Percentiles rank a stretch among this genome's conserved stretches.
Conservation (phyloP, 805 yeast species). For the Lipomyces yamadae region DNA sequence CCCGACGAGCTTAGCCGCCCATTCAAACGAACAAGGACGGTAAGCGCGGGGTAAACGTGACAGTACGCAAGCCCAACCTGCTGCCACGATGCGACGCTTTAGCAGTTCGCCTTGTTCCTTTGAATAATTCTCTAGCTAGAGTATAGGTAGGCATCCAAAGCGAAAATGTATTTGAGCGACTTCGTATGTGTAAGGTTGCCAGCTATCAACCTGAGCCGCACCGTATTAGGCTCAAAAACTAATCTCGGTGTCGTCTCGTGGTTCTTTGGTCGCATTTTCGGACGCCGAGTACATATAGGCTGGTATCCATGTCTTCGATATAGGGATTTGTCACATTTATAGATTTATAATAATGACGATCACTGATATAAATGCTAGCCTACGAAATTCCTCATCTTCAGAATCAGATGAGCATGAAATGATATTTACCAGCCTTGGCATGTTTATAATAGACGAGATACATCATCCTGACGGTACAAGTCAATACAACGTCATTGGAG, state of each 20-base stretch:
- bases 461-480: slow-evolving; percentile 53
- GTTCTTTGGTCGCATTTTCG: no score
- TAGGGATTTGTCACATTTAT: not conserved
- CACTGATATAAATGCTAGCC: not conserved
- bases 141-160: not conserved
- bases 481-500: slow-evolving; percentile 70
- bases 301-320: not conserved
- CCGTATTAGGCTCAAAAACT: no score
- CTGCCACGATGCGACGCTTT: not conserved
- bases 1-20: not conserved
- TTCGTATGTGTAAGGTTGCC: no score
- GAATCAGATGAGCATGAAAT: not conserved
- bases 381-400: not conserved
- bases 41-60: no score
- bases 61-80: not conserved
- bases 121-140: not conserved
- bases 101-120: not conserved
- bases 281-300: no score
- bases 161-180: not conserved
- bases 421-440: slow-evolving; percentile 62
- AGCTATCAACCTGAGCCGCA: no score
- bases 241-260: no score
- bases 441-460: slow-evolving; percentile 90
- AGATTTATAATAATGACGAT: not conserved
- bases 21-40: no score